Percentiles rank a stretch among this genome's conserved stretches.
Evolutionary conservation across 768 basidiomycete genomes (phyloP).

Genomic region (Tricholoma hemisulphureum): DNA sequence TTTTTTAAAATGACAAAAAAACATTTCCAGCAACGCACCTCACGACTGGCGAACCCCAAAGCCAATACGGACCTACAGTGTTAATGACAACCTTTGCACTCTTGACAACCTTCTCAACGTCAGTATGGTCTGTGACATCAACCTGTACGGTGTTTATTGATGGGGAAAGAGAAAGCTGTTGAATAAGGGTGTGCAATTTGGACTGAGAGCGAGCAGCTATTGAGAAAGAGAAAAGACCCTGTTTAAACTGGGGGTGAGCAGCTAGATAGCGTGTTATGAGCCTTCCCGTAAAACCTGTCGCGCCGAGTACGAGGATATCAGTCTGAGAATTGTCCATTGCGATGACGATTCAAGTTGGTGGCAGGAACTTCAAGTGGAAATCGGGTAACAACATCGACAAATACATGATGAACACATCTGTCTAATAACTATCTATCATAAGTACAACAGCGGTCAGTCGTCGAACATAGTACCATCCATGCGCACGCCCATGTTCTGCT

Average conservation of each 20-base stretch:
- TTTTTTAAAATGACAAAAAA: neutral
- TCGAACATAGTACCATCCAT: slow-evolving; percentile 77
- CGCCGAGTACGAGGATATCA: slow-evolving; percentile 71
- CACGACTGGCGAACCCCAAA: slow-evolving; percentile 72
- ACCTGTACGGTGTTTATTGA: slow-evolving; percentile 49
- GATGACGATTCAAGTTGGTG: slow-evolving; percentile 1
- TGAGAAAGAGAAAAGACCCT: slow-evolving; percentile 59
- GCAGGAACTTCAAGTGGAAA: neutral
- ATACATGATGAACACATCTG: no score
- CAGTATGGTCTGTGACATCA: slow-evolving; percentile 54
- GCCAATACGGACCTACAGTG: slow-evolving; percentile 72
- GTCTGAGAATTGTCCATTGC: slow-evolving; percentile 25
- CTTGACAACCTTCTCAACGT: slow-evolving; percentile 59
- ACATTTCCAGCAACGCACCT: slow-evolving; percentile 35
- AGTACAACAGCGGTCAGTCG: slow-evolving; percentile 21
- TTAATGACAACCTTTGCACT: slow-evolving; percentile 69
- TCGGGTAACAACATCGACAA: slow-evolving; percentile 11
- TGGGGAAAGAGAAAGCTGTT: slow-evolving; percentile 43
- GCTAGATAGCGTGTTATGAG: slow-evolving; percentile 68
- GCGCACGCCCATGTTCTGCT: slow-evolving; percentile 79
- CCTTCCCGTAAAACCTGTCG: slow-evolving; percentile 74
- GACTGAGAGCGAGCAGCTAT: slow-evolving; percentile 66
- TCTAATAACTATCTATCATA: no score
- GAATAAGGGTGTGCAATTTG: slow-evolving; percentile 55
- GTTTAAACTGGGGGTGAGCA: slow-evolving; percentile 50